phyloP scores from a whole-genome alignment of 768 basidiomycete genomes.

The Suillus paluster region DNA sequence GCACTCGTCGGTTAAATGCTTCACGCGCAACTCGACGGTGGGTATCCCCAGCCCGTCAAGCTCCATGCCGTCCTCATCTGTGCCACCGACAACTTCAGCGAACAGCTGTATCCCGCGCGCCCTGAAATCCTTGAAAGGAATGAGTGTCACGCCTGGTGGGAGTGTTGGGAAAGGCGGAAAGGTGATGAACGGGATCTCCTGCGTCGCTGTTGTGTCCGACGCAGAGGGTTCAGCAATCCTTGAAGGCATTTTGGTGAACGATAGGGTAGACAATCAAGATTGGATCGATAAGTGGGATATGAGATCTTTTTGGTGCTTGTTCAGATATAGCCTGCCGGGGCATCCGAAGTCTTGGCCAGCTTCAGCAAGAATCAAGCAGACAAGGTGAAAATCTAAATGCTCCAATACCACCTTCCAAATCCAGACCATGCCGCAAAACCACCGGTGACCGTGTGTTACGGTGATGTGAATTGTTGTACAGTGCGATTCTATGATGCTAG shows the following conservation, averaged over 20 bases:
- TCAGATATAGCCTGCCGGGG: slow-evolving; percentile 3
- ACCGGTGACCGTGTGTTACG: not conserved
- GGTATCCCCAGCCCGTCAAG: slow-evolving; percentile 70
- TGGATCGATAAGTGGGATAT: slow-evolving; percentile 4
- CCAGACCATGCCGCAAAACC: slow-evolving; percentile 9
- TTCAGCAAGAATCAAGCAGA: not conserved
- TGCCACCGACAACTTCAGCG: slow-evolving; percentile 37
- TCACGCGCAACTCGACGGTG: slow-evolving; percentile 57
- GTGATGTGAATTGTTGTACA: not conserved
- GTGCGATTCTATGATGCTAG: not conserved
- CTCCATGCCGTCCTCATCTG: slow-evolving; percentile 55
- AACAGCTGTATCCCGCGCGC: slow-evolving; percentile 61
- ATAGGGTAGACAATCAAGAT: slow-evolving; percentile 20
- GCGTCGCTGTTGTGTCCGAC: slow-evolving; percentile 15
- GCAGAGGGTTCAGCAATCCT: slow-evolving; percentile 16
- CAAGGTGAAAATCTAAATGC: not conserved
- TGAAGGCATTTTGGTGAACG: slow-evolving; percentile 24
- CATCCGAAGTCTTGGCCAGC: not conserved
- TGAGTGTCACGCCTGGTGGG: slow-evolving; percentile 50
- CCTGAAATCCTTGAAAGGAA: slow-evolving; percentile 60
- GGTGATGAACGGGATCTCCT: slow-evolving; percentile 29
- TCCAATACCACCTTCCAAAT: slow-evolving; percentile 19
- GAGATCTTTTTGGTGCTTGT: not conserved
- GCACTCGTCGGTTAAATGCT: slow-evolving; percentile 58
- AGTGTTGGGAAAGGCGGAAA: slow-evolving; percentile 55